Conservation (phyloP, 495 filamentous ascomycete species). For the Hypoxylon rickii region DNA sequence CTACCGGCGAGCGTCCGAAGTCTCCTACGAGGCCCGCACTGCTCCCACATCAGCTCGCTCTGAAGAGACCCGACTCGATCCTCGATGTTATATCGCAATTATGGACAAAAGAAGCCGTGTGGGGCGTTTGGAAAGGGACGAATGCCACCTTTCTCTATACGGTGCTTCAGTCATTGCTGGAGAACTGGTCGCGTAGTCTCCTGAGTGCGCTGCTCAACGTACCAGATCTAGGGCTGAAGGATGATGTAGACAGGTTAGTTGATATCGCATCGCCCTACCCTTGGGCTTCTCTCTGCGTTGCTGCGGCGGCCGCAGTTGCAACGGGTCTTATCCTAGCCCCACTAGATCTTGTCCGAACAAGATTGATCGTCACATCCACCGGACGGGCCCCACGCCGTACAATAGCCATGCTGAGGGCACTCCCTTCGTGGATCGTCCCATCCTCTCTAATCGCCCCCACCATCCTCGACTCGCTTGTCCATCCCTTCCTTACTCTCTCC, state of each 20-base stretch:
- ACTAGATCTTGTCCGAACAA: conserved; percentile 86
- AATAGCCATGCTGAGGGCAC: conserved; percentile 69
- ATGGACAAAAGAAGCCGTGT: conserved; percentile 86
- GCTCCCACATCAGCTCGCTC: conserved; percentile 64
- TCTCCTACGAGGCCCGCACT: conserved; percentile 35
- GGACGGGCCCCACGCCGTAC: conserved; percentile 73
- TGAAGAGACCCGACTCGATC: conserved; percentile 73
- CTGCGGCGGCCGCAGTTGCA: conserved; percentile 78
- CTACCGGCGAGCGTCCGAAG: conserved; percentile 35
- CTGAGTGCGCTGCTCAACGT: conserved; percentile 82
- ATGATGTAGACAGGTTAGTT: conserved; percentile 54
- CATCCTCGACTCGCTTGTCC: conserved; percentile 81
- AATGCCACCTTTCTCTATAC: conserved; percentile 90
- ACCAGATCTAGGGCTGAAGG: conserved; percentile 71
- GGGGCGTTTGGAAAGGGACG: conserved; percentile 92
- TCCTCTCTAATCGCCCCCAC: conserved; percentile 74
- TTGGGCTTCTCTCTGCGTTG: conserved; percentile 72
- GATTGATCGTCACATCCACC: conserved; percentile 82
- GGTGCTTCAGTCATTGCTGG: conserved; percentile 79
- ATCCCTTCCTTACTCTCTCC: conserved; percentile 75
- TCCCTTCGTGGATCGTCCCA: conserved; percentile 78
- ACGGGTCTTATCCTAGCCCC: conserved; percentile 81
- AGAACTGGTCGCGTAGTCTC: conserved; percentile 82
- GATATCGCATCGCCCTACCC: conserved; percentile 73
- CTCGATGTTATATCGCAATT: conserved; percentile 79